Base-by-base conservation (phyloP, 2,329 filamentous ascomycete genomes). In the Aspergillus persii region DNA sequence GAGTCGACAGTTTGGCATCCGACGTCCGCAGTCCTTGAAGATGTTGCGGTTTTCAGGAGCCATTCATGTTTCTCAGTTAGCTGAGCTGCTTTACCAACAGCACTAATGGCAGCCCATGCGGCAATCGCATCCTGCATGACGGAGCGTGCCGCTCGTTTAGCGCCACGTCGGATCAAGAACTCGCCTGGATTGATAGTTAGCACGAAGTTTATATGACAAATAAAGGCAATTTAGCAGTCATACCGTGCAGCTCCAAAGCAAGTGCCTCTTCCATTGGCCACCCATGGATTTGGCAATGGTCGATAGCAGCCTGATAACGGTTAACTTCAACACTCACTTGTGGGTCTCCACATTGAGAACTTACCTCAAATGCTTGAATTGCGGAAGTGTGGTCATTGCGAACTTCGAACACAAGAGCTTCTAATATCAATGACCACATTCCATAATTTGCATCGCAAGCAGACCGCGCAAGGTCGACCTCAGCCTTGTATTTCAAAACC, bases 391-490 rank as follows among this genome's bases (percentile, higher is more conserved):
- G 74, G 29, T 82, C 77, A 9, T 72, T 72, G 11, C 72, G 75
- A 27, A 82, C 68, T 54, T 88, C 85, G 27, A 74, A 77, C 5
- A 86, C 68, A 54, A 86, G 78, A 2, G 83, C 86, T 47, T 83
- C 79, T 8, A 89, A 71, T 7, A 88, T 68, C 46, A 81, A 73
- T 1, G 84, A 77, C 81, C 83, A 87, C 62, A 82, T 80, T 18
- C 80, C 76, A 66, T 87, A 88, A 64, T 88, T 88, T 63, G 83
- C 79, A 62, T 85, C 79, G 59, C 83, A 87, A 55, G 83, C 76
- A 18, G 72, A 71, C 44, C 82, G 78, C 54, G 80, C 83, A 41
- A 79, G 74, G 60, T 85, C 81, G 36, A 88, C 80, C 59, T 80
- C 77, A 8, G 77, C 76, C 59, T 84, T 81, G 61, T 83, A 83